These are phyloP conservation scores for Dictyostelium firmibasis DNA, from an alignment of 78 protist genomes.

Conservation along the genomic window DNA sequence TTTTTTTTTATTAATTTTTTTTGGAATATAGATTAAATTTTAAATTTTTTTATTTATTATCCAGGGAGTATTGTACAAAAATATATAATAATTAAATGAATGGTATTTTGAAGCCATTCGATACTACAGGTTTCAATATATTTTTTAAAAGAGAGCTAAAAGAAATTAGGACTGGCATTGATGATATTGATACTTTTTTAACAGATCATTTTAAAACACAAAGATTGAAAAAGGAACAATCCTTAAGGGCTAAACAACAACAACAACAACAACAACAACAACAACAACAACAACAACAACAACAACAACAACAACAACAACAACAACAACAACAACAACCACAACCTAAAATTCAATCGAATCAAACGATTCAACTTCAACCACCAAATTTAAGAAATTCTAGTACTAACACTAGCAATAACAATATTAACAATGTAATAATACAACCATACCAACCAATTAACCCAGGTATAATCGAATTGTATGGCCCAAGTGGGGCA, in stretches of 20 bases:
- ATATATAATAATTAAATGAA: background rate
- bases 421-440: background rate
- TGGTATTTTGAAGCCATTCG: background rate
- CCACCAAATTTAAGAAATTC: background rate
- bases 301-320: background rate
- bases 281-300: background rate
- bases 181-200: constrained; percentile 12
- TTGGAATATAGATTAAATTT: too few relatives aligned
- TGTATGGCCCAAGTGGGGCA: constrained; percentile 1
- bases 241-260: background rate
- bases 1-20: too few relatives aligned
- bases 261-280: background rate
- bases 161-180: constrained; percentile 6
- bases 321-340: background rate
- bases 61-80: too few relatives aligned
- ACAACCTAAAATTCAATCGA: background rate
- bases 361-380: background rate
- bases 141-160: constrained; percentile 41
- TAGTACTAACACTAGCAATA: background rate
- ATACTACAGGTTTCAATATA: constrained; percentile 29
- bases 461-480: constrained; percentile 39
- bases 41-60: too few relatives aligned
- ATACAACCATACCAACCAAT: background rate
- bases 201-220: background rate
- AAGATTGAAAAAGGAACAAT: background rate